Base-by-base conservation (phyloP, 2,329 filamentous ascomycete genomes). In the Canariomyces notabilis region DNA sequence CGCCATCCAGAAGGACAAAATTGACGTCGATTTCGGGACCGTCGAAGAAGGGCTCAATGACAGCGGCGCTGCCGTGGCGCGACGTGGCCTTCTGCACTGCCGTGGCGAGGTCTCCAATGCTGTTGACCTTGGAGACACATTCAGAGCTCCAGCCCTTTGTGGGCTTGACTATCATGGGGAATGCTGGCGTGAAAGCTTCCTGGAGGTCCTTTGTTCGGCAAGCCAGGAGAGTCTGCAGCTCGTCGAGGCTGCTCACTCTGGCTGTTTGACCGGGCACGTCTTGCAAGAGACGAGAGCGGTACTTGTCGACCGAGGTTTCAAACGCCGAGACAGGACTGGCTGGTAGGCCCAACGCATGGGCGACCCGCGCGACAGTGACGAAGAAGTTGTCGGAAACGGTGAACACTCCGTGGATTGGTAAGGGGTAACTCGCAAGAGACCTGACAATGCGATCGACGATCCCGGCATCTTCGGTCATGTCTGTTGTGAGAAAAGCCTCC, bases 331-430 rank as follows among this genome's bases (percentile, higher is more conserved):
- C 50, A 1, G 56, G 55, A 35, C 39, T 53, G 3, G 44, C 19
- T 2, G 55, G 53, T 2, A 59, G 46, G 2, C 49, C 46, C 2
- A 59, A 34, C 2, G 31, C 32, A 7, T 52, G 40, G 12, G 53
- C 55, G 2, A 55, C 55, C 16, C 42, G 37, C 22, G 56, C 56
- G 15, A 51, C 46, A 2, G 51, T 36, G 36, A 56, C 56, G 37
- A 59, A 57, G 46, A 56, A 59, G 34, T 59, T 59, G 46, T 59
- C 56, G 0, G 56, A 59, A 15, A 57, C 32, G 2, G 56, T 59
- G 38, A 59, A 57, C 14, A 58, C 47, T 22, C 54, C 56, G 36
- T 57, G 49, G 23, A 58, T 55, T 5, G 54, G 54, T 2, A 53
- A 45, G 2, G 49, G 51, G 34, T 58, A 58, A 16, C 37, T 34